A percentile compares a stretch with the other conserved stretches of the same genome.
Evolutionary conservation across 2,329 filamentous ascomycete species (phyloP).

Genomic region (Parastagonospora nodorum): DNA sequence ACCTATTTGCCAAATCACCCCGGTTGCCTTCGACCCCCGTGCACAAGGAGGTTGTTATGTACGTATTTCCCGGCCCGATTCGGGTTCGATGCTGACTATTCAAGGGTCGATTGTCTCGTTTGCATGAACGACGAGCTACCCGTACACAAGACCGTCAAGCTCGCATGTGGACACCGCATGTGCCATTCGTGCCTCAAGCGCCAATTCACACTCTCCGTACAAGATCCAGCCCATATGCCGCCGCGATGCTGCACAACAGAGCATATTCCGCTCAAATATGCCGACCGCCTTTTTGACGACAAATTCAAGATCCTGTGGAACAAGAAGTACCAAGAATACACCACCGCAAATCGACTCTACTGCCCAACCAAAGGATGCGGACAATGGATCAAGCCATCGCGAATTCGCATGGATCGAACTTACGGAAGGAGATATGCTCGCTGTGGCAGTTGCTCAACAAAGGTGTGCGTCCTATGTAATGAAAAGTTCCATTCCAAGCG

Average conservation of each 20-base stretch:
- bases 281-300: conserved; percentile 73
- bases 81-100: conserved; percentile 14
- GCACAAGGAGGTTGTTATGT: conserved; percentile 36
- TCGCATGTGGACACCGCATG: conserved; percentile 81
- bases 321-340: conserved; percentile 76
- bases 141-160: conserved; percentile 66
- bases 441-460: conserved; percentile 73
- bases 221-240: conserved; percentile 81
- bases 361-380: conserved; percentile 76
- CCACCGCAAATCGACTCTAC: conserved; percentile 75
- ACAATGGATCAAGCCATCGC: conserved; percentile 76
- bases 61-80: background rate
- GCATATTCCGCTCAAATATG: conserved; percentile 75
- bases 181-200: conserved; percentile 77
- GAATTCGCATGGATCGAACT: conserved; percentile 62
- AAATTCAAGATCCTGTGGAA: conserved; percentile 83
- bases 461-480: conserved; percentile 76
- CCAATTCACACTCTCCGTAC: conserved; percentile 75
- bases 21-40: conserved; percentile 24
- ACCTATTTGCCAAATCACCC: conserved; percentile 33
- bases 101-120: conserved; percentile 71
- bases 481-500: conserved; percentile 70
- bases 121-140: conserved; percentile 73
- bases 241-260: conserved; percentile 78
- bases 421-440: conserved; percentile 66